Percentiles rank a stretch among this genome's conserved stretches.
Evolutionary conservation across 2,329 filamentous ascomycete species (phyloP).

Genomic region (Hypoxylon sp.): DNA sequence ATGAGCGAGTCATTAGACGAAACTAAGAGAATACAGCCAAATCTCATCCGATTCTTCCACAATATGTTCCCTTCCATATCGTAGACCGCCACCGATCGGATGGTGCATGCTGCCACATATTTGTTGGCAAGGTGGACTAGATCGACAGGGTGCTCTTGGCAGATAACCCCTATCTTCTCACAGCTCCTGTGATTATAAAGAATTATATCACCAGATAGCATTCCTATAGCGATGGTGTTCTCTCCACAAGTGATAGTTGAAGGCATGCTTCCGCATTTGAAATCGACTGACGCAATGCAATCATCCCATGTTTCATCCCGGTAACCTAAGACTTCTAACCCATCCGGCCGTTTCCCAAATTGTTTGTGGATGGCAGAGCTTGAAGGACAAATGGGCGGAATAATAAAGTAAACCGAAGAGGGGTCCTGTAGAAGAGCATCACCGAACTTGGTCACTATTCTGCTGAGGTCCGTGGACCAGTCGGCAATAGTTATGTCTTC

Average conservation of each 20-base stretch:
- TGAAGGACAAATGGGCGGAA: slow-evolving; percentile 9
- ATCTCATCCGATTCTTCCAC: slow-evolving; percentile 6
- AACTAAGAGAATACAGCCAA: neutral
- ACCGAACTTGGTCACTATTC: slow-evolving; percentile 10
- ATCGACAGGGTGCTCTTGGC: neutral
- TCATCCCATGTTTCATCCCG: neutral
- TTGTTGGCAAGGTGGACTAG: neutral
- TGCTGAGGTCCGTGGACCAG: slow-evolving; percentile 8
- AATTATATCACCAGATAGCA: slow-evolving; percentile 15
- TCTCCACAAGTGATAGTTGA: slow-evolving; percentile 5
- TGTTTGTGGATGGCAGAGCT: slow-evolving; percentile 2
- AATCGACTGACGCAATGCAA: slow-evolving; percentile 5
- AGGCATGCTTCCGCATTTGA: slow-evolving; percentile 1
- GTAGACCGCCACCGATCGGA: neutral
- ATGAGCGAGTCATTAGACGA: slow-evolving; percentile 5
- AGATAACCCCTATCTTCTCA: neutral
- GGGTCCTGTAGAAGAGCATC: neutral
- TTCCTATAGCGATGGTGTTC: slow-evolving; percentile 1
- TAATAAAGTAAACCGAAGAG: slow-evolving; percentile 11
- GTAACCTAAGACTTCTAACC: slow-evolving; percentile 4
- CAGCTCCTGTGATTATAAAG: slow-evolving; percentile 3
- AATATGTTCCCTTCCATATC: neutral
- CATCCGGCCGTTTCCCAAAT: slow-evolving; percentile 11
- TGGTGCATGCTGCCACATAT: slow-evolving; percentile 4
- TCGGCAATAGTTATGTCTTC: neutral